phyloP scores from a whole-genome alignment of 1,284 basidiomycete species.

The Naganishia sp. region DNA sequence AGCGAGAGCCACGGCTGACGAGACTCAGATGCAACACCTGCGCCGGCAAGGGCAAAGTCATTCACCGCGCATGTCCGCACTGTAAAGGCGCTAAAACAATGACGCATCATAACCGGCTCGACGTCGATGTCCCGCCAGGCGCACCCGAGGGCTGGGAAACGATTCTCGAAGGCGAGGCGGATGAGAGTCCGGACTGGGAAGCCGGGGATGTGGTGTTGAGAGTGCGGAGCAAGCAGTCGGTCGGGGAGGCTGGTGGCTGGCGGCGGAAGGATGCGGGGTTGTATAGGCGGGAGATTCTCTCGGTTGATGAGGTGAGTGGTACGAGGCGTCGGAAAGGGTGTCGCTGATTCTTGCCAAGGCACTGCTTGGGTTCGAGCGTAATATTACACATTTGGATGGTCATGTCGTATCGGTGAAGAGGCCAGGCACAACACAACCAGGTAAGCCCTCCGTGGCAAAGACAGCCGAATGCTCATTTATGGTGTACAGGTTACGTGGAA shows the following conservation, averaged over 20 bases:
- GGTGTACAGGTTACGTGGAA: conserved; percentile 65
- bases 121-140: conserved; percentile 76
- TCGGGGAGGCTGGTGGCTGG: conserved; percentile 71
- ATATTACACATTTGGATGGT: conserved; percentile 86
- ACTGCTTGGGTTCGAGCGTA: conserved; percentile 59
- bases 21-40: conserved; percentile 70
- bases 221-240: conserved; percentile 65
- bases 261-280: conserved; percentile 81
- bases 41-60: conserved; percentile 74
- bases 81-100: conserved; percentile 81
- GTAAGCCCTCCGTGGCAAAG: conserved; percentile 47
- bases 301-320: conserved; percentile 76
- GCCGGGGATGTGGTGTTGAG: conserved; percentile 85
- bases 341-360: conserved; percentile 39
- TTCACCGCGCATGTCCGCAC: conserved; percentile 72
- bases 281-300: conserved; percentile 85
- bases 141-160: conserved; percentile 89
- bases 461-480: not conserved
- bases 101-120: conserved; percentile 63
- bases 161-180: conserved; percentile 87
- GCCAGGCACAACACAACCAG: conserved; percentile 83
- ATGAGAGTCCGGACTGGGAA: conserved; percentile 90
- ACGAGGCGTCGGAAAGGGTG: not conserved
- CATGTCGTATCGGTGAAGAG: conserved; percentile 71
- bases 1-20: too few species aligned